Evolutionary conservation across 352 stramenopile genomes (phyloP).

Genomic region (Aphanomyces euteiches): DNA sequence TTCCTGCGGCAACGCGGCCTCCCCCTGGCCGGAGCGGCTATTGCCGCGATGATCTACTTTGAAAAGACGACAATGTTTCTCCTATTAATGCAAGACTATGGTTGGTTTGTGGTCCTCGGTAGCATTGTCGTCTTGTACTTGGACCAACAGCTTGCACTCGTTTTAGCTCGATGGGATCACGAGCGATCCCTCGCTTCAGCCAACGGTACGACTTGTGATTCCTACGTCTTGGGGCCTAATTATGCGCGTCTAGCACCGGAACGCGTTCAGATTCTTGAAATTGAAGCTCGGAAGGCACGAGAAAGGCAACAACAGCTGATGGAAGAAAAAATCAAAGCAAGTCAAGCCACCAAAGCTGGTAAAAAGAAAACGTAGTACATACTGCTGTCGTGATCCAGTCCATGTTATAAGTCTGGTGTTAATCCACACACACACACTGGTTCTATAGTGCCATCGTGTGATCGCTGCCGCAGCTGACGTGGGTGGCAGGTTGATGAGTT

Average conservation of each 20-base stretch:
- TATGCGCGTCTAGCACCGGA: conserved; percentile 2
- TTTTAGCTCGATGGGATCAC: conserved; percentile 10
- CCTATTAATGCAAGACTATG: conserved; percentile 19
- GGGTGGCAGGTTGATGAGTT: not conserved
- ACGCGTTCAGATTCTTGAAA: conserved; percentile 17
- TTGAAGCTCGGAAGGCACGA: conserved; percentile 17
- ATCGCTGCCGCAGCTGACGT: conserved; percentile 27
- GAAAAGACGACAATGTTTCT: not conserved
- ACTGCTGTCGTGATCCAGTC: conserved; percentile 5
- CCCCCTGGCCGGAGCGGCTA: not conserved
- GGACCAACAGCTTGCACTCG: not conserved
- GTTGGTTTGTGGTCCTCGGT: conserved; percentile 23
- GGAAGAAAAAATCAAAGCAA: conserved; percentile 28
- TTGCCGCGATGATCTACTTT: conserved; percentile 2
- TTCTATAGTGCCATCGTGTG: conserved; percentile 26
- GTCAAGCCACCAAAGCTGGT: conserved; percentile 1
- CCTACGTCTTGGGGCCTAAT: not conserved
- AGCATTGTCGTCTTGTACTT: conserved; percentile 1
- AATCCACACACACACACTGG: not conserved
- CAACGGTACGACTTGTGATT: conserved; percentile 13
- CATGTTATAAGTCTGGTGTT: not conserved
- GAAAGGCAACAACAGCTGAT: conserved; percentile 16
- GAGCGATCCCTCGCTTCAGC: conserved; percentile 5
- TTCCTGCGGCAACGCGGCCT: conserved; percentile 16
- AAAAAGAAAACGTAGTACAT: conserved; percentile 26